These are phyloP conservation scores for Rhizopogon roseolus DNA, from an alignment of 768 basidiomycete species.

Conservation along the genomic window DNA sequence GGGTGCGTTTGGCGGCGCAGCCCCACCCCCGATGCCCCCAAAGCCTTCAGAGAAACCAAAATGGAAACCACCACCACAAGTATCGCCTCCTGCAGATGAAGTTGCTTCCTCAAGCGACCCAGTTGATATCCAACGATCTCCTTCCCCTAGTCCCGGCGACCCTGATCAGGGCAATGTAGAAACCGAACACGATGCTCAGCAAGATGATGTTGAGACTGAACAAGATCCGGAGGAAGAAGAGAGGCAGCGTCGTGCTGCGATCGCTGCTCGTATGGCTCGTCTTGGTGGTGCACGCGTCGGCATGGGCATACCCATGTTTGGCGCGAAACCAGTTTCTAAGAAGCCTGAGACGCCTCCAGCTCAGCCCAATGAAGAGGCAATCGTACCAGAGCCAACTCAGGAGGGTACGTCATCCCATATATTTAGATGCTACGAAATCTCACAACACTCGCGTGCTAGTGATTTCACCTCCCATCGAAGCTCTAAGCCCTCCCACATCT, in stretches of 20 bases:
- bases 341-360: conserved; percentile 19
- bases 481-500: background rate
- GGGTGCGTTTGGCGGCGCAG: conserved; percentile 62
- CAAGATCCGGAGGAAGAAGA: conserved; percentile 61
- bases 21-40: conserved; percentile 47
- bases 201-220: conserved; percentile 16
- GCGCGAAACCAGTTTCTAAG: conserved; percentile 42
- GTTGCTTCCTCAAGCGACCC: conserved; percentile 10
- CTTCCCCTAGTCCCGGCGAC: conserved; percentile 29
- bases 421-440: background rate
- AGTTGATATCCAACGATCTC: conserved; percentile 28
- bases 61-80: conserved; percentile 78
- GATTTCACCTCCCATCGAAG: conserved; percentile 12
- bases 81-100: conserved; percentile 39
- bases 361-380: conserved; percentile 10
- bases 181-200: conserved; percentile 4
- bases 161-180: conserved; percentile 20
- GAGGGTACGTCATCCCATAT: conserved; percentile 13
- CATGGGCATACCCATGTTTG: conserved; percentile 74
- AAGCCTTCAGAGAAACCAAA: conserved; percentile 71
- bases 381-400: conserved; percentile 4
- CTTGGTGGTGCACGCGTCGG: conserved; percentile 83
- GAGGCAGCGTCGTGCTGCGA: conserved; percentile 74
- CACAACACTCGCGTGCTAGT: conserved; percentile 4
- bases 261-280: conserved; percentile 91